A percentile compares a stretch with the other conserved stretches of the same genome.
These are phyloP conservation scores for Fusarium sp. DNA, from an alignment of 2,329 filamentous ascomycete species.

Conservation along the genomic window DNA sequence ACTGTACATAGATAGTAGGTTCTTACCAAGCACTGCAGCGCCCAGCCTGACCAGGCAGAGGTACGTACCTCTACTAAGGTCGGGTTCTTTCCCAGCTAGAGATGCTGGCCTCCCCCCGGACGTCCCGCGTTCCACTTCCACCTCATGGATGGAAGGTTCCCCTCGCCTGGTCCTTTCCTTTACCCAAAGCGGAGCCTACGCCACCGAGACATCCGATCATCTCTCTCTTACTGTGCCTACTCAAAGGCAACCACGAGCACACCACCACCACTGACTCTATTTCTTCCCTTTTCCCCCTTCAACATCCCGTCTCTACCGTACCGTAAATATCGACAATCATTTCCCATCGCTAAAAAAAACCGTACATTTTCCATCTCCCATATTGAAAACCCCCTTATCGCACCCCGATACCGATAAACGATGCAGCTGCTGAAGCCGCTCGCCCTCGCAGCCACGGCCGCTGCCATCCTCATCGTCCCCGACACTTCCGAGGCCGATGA, in stretches of 20 bases:
- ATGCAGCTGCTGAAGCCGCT: constrained; percentile 52
- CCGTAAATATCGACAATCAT: neutral
- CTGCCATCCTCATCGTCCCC: constrained; percentile 68
- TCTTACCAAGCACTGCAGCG: neutral
- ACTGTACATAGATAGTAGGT: neutral
- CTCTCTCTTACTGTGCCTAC: constrained; percentile 4
- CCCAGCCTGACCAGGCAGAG: neutral
- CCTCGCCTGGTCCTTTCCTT: constrained; percentile 13
- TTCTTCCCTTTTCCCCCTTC: neutral
- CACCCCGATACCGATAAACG: constrained; percentile 9
- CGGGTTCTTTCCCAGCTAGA: neutral
- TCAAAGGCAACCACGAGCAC: constrained; percentile 11
- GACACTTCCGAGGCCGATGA: constrained; percentile 58
- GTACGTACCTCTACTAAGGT: neutral
- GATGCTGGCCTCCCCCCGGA: constrained; percentile 29
- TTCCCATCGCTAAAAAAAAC: neutral
- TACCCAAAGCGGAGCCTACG: constrained; percentile 27
- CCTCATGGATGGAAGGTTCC: neutral
- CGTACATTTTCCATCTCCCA: neutral
- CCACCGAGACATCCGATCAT: constrained; percentile 41
- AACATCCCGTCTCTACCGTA: constrained; percentile 15
- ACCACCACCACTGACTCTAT: constrained; percentile 17
- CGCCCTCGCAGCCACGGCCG: constrained; percentile 50
- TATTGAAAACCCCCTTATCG: neutral
- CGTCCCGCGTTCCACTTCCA: constrained; percentile 11